phyloP scores from a whole-genome alignment of 2,329 filamentous ascomycete genomes.

The Lomentospora prolificans region DNA sequence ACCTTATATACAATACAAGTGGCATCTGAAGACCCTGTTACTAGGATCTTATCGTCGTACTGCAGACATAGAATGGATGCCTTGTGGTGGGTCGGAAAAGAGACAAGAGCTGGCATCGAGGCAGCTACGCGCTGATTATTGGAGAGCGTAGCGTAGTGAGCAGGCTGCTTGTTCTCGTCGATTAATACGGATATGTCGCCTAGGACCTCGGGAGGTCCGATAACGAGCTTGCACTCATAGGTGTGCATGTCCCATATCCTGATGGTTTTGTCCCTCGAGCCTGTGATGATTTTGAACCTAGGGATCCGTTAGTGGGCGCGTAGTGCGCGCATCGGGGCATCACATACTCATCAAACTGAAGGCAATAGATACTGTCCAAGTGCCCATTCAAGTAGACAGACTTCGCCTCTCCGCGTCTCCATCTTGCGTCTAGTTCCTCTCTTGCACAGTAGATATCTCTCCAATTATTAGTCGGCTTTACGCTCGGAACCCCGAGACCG shows the following conservation, averaged over 20 bases:
- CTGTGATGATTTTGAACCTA: conserved; percentile 90
- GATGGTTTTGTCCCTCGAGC: conserved; percentile 89
- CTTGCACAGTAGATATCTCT: conserved; percentile 74
- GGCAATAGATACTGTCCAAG: conserved; percentile 91
- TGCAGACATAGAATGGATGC: conserved; percentile 92
- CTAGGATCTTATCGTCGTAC: conserved; percentile 85
- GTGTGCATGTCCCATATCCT: conserved; percentile 93
- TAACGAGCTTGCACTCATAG: conserved; percentile 73
- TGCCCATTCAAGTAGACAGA: conserved; percentile 89
- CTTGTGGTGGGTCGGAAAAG: conserved; percentile 63
- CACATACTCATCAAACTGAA: conserved; percentile 90
- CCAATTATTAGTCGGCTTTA: conserved; percentile 64
- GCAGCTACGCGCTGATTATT: conserved; percentile 35
- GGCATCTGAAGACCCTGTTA: conserved; percentile 88
- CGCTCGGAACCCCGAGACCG: conserved; percentile 46
- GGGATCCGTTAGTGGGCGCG: background rate
- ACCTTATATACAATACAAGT: conserved; percentile 89
- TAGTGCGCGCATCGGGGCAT: background rate
- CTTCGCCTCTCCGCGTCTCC: conserved; percentile 68
- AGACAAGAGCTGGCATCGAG: conserved; percentile 44
- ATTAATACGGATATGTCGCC: conserved; percentile 39
- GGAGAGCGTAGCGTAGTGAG: conserved; percentile 45
- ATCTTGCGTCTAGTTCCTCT: conserved; percentile 64
- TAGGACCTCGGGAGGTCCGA: conserved; percentile 65
- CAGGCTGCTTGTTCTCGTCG: conserved; percentile 38